A percentile compares a stretch with the other conserved stretches of the same genome.
Evolutionary conservation across 148 eudicot species (phyloP).

Genomic region (Rhododendron williamsianum): DNA sequence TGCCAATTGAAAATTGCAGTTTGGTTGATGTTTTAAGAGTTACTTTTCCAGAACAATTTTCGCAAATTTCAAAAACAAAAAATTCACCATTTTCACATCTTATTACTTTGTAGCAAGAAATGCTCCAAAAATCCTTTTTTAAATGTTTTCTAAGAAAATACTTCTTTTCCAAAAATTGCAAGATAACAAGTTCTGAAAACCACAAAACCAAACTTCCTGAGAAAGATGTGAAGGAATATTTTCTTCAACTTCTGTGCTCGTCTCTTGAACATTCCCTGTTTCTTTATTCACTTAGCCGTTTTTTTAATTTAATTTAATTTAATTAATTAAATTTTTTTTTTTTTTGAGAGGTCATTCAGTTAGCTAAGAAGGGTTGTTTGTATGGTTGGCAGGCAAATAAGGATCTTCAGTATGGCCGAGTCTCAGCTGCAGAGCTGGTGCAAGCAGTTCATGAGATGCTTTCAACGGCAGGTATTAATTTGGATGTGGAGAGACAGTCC

Average conservation of each 20-base stretch:
- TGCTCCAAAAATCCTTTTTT: not conserved
- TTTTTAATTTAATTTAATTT: not conserved
- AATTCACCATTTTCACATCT: not conserved
- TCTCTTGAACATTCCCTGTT: not conserved
- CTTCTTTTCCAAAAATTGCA: not conserved
- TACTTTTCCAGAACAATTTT: not conserved
- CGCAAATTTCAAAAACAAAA: not conserved
- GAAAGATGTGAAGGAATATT: not conserved
- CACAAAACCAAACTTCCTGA: not conserved
- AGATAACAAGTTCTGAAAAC: not conserved
- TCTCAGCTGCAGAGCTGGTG: constrained; percentile 83
- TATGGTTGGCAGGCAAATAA: constrained; percentile 37
- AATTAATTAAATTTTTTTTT: not conserved
- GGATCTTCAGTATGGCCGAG: constrained; percentile 77
- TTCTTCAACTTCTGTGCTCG: not conserved
- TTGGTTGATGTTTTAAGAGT: not conserved
- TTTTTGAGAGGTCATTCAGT: not conserved
- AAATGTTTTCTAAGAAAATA: not conserved
- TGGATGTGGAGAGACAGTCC: constrained; percentile 79
- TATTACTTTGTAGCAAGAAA: not conserved
- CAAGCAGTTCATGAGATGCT: constrained; percentile 99
- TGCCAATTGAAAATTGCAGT: not conserved
- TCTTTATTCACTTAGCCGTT: not conserved
- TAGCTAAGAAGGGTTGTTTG: constrained; percentile 8
- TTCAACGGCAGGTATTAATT: constrained; percentile 78